Evolutionary conservation across 2,329 filamentous ascomycete species (phyloP).

Genomic region (Pestalotiopsis fici): DNA sequence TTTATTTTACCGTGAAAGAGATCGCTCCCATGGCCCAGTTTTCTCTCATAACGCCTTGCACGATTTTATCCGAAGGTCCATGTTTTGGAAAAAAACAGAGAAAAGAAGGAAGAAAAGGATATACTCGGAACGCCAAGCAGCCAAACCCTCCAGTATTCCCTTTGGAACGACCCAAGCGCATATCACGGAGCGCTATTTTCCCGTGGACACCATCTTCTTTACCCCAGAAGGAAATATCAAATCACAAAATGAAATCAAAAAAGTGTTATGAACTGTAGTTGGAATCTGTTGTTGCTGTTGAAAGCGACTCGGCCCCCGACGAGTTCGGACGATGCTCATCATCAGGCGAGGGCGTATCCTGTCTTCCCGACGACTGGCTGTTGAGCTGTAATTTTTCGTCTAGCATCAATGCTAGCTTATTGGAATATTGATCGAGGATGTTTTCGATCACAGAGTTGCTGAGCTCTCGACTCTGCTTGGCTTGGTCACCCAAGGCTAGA

Average conservation of each 20-base stretch:
- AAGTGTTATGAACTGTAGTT: not conserved
- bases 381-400: constrained; percentile 68
- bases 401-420: constrained; percentile 69
- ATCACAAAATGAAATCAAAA: constrained; percentile 17
- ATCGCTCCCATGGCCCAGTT: not conserved
- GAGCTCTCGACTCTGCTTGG: constrained; percentile 53
- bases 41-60: not conserved
- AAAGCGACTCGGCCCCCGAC: constrained; percentile 21
- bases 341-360: constrained; percentile 17
- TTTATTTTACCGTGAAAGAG: not conserved
- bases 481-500: constrained; percentile 59
- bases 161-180: not conserved
- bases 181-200: not conserved
- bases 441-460: constrained; percentile 62
- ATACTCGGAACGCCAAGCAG: not conserved
- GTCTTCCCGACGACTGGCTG: constrained; percentile 26
- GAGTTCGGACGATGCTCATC: constrained; percentile 18
- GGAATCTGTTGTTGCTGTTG: constrained; percentile 8
- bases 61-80: not conserved
- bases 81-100: not conserved
- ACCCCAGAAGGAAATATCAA: constrained; percentile 18
- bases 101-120: not conserved
- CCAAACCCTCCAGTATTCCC: not conserved
- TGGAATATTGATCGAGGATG: constrained; percentile 74
- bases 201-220: not conserved